A percentile compares a stretch with the other conserved stretches of the same genome.
phyloP scores from a whole-genome alignment of 2,329 filamentous ascomycete genomes.

The Penicillium sp. region DNA sequence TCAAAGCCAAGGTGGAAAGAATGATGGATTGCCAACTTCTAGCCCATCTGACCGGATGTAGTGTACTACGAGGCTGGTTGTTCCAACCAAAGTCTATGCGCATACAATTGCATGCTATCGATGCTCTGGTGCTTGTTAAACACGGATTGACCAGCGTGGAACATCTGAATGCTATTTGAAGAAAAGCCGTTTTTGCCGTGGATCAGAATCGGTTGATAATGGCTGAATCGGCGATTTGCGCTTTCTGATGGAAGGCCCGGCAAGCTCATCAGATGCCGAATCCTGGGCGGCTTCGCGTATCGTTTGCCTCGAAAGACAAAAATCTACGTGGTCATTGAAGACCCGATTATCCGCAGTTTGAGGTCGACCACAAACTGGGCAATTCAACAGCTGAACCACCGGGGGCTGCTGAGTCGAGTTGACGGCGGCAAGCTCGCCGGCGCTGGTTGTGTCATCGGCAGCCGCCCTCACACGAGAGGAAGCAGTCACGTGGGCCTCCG shows the following conservation, averaged over 20 bases:
- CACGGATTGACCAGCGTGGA: no score
- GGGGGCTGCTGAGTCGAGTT: conserved; percentile 2
- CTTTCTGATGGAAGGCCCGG: conserved; percentile 16
- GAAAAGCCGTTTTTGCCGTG: conserved; percentile 32
- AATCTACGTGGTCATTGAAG: conserved; percentile 91
- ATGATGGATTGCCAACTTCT: no score
- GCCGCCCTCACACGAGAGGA: neutral
- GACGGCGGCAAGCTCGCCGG: conserved; percentile 18
- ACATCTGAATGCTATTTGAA: conserved; percentile 24
- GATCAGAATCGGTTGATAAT: conserved; percentile 13
- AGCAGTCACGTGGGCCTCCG: conserved; percentile 6
- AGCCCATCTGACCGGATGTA: no score
- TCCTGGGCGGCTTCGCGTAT: conserved; percentile 75
- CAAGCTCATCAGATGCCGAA: conserved; percentile 26
- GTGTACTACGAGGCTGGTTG: no score
- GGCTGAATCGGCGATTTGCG: conserved; percentile 30
- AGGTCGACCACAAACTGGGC: conserved; percentile 76
- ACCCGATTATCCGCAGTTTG: conserved; percentile 66
- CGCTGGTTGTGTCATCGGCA: neutral
- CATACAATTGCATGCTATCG: no score
- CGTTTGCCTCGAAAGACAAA: conserved; percentile 76
- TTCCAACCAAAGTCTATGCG: no score
- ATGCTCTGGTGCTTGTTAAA: no score
- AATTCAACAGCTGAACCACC: conserved; percentile 63
- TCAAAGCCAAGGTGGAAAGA: no score